Evolutionary conservation across 495 filamentous ascomycete genomes (phyloP).

Genomic region (Xylaria intraflava): DNA sequence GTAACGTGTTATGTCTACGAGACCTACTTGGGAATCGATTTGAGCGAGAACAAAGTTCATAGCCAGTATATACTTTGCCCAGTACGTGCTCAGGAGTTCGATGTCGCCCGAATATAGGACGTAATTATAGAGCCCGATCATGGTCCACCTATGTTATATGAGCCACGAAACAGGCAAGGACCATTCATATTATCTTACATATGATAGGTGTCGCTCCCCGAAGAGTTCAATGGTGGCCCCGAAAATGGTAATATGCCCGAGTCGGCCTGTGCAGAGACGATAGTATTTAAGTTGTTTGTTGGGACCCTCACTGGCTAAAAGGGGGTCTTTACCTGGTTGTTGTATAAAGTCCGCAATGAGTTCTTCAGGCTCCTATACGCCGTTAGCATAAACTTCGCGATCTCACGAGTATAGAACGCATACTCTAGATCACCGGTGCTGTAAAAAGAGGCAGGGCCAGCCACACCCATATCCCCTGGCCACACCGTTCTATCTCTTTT

Average conservation of each 20-base stretch:
- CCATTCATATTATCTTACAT: slow-evolving; percentile 35
- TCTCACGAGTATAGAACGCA: background rate
- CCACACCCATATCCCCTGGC: slow-evolving; percentile 58
- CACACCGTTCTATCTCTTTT: slow-evolving; percentile 54
- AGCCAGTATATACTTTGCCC: slow-evolving; percentile 44
- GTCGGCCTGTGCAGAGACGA: slow-evolving; percentile 13
- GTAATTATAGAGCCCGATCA: slow-evolving; percentile 60
- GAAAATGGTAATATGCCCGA: slow-evolving; percentile 39
- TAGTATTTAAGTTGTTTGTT: slow-evolving; percentile 11
- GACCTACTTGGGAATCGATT: slow-evolving; percentile 40
- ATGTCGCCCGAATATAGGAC: slow-evolving; percentile 52
- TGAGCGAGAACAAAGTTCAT: slow-evolving; percentile 52
- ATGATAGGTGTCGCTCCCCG: slow-evolving; percentile 56
- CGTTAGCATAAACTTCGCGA: slow-evolving; percentile 1
- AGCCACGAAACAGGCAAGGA: slow-evolving; percentile 2
- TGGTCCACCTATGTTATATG: slow-evolving; percentile 33
- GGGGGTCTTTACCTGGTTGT: slow-evolving; percentile 41
- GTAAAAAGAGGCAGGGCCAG: slow-evolving; percentile 49
- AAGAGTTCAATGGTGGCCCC: slow-evolving; percentile 51
- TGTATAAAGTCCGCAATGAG: slow-evolving; percentile 54
- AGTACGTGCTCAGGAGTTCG: slow-evolving; percentile 43
- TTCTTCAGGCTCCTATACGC: slow-evolving; percentile 47
- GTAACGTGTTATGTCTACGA: slow-evolving; percentile 50
- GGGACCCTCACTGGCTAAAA: background rate
- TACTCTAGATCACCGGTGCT: slow-evolving; percentile 52